A percentile compares a stretch with the other conserved stretches of the same genome.
Evolutionary conservation across 2,329 filamentous ascomycete species (phyloP).

Genomic region (Fusarium devonianum): DNA sequence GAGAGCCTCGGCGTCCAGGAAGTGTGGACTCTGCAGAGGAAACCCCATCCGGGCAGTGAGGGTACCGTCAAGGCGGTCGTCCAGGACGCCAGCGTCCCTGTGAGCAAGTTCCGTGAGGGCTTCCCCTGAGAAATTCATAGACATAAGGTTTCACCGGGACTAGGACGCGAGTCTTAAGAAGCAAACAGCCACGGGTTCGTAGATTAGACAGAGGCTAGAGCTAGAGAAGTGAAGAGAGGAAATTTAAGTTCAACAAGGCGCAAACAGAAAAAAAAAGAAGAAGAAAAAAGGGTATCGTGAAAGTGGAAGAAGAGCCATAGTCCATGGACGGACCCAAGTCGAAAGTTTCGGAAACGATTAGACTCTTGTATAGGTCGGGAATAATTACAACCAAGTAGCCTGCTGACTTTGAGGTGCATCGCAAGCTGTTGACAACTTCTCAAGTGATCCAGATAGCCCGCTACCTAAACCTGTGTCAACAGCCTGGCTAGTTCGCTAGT

Average conservation of each 20-base stretch:
- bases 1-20: constrained; percentile 68
- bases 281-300: constrained; percentile 37
- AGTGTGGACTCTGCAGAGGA: constrained; percentile 64
- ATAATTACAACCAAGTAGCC: constrained; percentile 21
- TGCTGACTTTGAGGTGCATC: constrained; percentile 8
- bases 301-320: constrained; percentile 20
- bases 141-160: neutral
- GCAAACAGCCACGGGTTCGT: constrained; percentile 21
- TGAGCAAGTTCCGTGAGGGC: constrained; percentile 50
- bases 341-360: constrained; percentile 4
- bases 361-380: too few relatives aligned
- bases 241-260: constrained; percentile 7
- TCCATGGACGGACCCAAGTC: constrained; percentile 19
- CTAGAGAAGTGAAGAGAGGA: constrained; percentile 2
- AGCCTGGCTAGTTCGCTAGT: neutral
- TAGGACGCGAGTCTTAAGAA: neutral
- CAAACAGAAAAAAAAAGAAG: constrained; percentile 2
- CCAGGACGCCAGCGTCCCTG: constrained; percentile 52
- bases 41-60: constrained; percentile 40
- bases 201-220: constrained; percentile 30
- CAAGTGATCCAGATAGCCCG: constrained; percentile 10
- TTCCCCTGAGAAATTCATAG: constrained; percentile 26
- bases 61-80: constrained; percentile 47
- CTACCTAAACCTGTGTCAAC: too few relatives aligned
- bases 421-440: constrained; percentile 6